Conservation (phyloP, 2,329 filamentous ascomycete species). For the Trichoderma sp. region DNA sequence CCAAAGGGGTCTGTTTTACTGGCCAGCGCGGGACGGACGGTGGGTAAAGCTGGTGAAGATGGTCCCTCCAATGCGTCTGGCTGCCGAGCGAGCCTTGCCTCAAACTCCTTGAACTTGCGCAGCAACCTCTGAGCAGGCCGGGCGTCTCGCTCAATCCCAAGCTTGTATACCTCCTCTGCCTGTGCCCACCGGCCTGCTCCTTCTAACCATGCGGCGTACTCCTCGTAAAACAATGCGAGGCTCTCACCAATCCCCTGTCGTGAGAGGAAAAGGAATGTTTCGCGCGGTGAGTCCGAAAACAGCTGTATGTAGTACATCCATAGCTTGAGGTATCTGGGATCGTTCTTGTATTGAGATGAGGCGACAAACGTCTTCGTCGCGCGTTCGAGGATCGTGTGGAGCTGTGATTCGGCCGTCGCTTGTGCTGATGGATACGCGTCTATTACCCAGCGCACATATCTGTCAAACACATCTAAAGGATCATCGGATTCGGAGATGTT, state of each 20-base stretch:
- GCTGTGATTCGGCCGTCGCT: constrained; percentile 85
- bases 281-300: constrained; percentile 88
- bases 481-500: constrained; percentile 85
- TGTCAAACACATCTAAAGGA: constrained; percentile 90
- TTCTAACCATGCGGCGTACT: constrained; percentile 93
- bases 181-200: constrained; percentile 79
- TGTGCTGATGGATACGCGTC: constrained; percentile 94
- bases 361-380: constrained; percentile 86
- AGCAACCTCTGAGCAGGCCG: constrained; percentile 75
- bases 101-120: constrained; percentile 91
- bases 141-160: constrained; percentile 86
- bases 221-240: constrained; percentile 92
- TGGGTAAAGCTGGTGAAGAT: constrained; percentile 81
- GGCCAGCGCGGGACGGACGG: constrained; percentile 76
- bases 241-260: constrained; percentile 83
- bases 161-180: constrained; percentile 87
- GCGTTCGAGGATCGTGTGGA: constrained; percentile 84
- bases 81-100: constrained; percentile 68
- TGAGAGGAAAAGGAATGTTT: constrained; percentile 87
- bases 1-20: constrained; percentile 84
- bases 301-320: constrained; percentile 94
- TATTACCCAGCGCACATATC: constrained; percentile 95
- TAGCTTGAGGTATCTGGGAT: constrained; percentile 86
- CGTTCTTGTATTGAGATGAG: constrained; percentile 88
- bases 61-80: constrained; percentile 64